A percentile compares a stretch with the other conserved stretches of the same genome.
Evolutionary conservation across 1,284 basidiomycete species (phyloP).

Genomic region (Malassezia nana): DNA sequence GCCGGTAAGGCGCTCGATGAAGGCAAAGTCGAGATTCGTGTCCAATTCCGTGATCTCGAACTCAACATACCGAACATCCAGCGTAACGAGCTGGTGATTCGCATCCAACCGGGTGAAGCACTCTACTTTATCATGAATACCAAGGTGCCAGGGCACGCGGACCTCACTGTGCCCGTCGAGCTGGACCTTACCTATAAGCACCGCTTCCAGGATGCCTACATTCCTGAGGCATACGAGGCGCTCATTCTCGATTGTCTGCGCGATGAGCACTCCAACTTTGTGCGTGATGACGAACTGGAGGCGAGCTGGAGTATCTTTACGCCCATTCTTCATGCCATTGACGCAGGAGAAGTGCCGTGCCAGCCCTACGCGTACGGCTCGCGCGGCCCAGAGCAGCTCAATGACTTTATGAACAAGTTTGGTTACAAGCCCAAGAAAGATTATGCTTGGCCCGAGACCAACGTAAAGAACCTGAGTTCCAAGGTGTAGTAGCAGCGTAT

Average conservation of each 20-base stretch:
- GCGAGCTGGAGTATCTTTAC: slow-evolving; percentile 49
- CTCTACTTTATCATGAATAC: slow-evolving; percentile 44
- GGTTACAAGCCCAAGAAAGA: slow-evolving; percentile 15
- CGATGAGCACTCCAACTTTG: slow-evolving; percentile 48
- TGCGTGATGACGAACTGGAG: slow-evolving; percentile 48
- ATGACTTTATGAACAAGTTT: slow-evolving; percentile 38
- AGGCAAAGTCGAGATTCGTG: slow-evolving; percentile 44
- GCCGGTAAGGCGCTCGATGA: slow-evolving; percentile 47
- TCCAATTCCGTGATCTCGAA: slow-evolving; percentile 44
- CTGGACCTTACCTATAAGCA: slow-evolving; percentile 43
- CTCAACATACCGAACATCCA: slow-evolving; percentile 27
- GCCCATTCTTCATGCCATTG: slow-evolving; percentile 44
- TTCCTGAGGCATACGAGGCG: slow-evolving; percentile 49
- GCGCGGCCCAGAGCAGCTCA: slow-evolving; percentile 35
- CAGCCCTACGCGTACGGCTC: slow-evolving; percentile 40
- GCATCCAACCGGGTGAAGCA: slow-evolving; percentile 45
- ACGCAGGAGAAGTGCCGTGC: slow-evolving; percentile 41
- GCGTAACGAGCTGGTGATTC: slow-evolving; percentile 46
- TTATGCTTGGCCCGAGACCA: slow-evolving; percentile 26
- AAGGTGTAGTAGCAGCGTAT: background rate
- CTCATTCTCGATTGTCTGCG: slow-evolving; percentile 47
- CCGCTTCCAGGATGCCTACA: slow-evolving; percentile 36
- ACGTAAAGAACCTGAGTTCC: slow-evolving; percentile 8
- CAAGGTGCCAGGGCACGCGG: slow-evolving; percentile 41
- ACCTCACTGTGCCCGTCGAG: slow-evolving; percentile 32